Evolutionary conservation across 345 rosid species (phyloP).

Genomic region (Eucalyptus dawsonii): DNA sequence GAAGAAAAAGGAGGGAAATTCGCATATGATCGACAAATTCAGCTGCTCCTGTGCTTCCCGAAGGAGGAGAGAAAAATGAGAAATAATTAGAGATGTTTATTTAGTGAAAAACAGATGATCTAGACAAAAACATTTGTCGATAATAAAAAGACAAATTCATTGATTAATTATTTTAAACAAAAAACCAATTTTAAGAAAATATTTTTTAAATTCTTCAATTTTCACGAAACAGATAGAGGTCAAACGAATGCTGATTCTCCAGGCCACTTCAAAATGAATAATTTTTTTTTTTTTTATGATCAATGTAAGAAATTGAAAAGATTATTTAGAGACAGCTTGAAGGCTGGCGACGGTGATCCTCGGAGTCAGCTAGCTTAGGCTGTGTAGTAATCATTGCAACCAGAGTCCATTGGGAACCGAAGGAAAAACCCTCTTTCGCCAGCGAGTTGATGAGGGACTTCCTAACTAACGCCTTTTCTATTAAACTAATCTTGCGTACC

Average conservation of each 20-base stretch:
- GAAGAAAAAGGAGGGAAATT: neutral
- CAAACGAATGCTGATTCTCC: neutral
- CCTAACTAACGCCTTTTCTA: neutral
- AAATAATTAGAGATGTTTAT: neutral
- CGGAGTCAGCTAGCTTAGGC: neutral
- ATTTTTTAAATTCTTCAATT: neutral
- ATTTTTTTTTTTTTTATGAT: neutral
- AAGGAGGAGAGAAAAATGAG: neutral
- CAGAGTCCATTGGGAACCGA: neutral
- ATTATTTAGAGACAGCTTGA: neutral
- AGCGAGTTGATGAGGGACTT: neutral
- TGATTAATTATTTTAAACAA: neutral
- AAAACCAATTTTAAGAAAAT: neutral
- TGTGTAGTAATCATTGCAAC: neutral
- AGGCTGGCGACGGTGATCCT: neutral
- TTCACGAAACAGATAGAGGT: neutral
- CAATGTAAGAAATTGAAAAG: neutral
- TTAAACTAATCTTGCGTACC: neutral
- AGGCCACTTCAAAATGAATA: neutral
- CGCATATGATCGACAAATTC: neutral
- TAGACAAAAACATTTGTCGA: neutral
- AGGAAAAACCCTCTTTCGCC: neutral
- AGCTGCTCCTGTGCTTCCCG: neutral
- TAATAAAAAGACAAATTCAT: neutral
- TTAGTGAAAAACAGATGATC: rapidly evolving